Percentiles rank a stretch among this genome's conserved stretches.
These are phyloP conservation scores for Massariosphaeria phaeospora DNA, from an alignment of 495 filamentous ascomycete genomes.

Conservation along the genomic window DNA sequence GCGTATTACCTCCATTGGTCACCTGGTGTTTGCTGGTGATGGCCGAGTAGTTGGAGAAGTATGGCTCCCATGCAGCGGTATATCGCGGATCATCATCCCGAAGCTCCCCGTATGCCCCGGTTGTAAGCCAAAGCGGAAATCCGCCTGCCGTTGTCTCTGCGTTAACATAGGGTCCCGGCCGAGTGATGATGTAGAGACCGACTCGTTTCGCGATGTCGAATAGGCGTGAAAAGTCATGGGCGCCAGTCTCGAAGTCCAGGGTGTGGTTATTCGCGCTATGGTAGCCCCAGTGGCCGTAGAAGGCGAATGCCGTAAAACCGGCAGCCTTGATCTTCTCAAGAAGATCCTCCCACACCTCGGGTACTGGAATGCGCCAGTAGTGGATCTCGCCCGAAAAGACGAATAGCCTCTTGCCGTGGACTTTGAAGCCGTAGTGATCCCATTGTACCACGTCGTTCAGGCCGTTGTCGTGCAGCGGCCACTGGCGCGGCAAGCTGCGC, in stretches of 20 bases:
- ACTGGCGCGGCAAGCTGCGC: conserved; percentile 24
- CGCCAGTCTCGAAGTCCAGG: conserved; percentile 54
- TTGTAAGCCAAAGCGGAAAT: conserved; percentile 57
- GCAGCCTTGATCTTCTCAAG: conserved; percentile 58
- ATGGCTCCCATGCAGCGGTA: conserved; percentile 52
- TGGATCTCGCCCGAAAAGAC: conserved; percentile 58
- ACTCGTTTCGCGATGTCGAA: conserved; percentile 54
- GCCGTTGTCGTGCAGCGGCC: conserved; percentile 51
- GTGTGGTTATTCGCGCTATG: conserved; percentile 46
- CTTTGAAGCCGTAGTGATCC: conserved; percentile 56
- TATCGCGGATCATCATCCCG: conserved; percentile 56
- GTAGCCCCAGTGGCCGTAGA: conserved; percentile 56
- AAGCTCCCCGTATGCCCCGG: conserved; percentile 55
- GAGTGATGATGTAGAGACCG: conserved; percentile 54
- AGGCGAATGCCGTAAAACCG: conserved; percentile 52
- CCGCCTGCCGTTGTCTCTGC: conserved; percentile 46
- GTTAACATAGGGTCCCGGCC: conserved; percentile 58
- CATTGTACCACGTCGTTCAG: conserved; percentile 51
- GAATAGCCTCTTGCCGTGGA: conserved; percentile 54
- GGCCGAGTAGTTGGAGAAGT: conserved; percentile 47
- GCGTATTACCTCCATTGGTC: conserved; percentile 52
- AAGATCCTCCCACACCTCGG: conserved; percentile 57
- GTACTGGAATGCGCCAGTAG: conserved; percentile 54
- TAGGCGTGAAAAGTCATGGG: conserved; percentile 50
- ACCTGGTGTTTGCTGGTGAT: conserved; percentile 52